These are phyloP conservation scores for Westerdykella aurantiaca DNA, from an alignment of 2,329 filamentous ascomycete genomes.

Conservation along the genomic window DNA sequence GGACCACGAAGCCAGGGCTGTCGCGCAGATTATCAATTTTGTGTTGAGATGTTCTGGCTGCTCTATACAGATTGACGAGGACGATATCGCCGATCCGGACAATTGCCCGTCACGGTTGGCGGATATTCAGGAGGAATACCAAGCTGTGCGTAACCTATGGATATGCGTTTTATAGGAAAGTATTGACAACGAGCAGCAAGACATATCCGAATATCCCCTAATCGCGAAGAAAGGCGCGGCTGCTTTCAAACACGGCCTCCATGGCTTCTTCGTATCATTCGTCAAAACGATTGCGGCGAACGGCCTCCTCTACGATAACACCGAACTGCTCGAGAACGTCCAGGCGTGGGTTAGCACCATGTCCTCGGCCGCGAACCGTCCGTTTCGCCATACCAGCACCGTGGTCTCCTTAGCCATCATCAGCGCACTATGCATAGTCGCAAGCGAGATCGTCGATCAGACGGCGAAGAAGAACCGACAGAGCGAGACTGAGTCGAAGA, in stretches of 20 bases:
- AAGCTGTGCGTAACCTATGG: conserved; percentile 55
- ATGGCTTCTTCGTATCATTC: conserved; percentile 72
- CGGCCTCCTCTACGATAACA: conserved; percentile 72
- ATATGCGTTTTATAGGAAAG: no score
- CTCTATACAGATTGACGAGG: conserved; percentile 66
- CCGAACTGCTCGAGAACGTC: conserved; percentile 77
- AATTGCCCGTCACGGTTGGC: conserved; percentile 71
- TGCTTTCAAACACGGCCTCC: conserved; percentile 70
- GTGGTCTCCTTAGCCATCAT: conserved; percentile 76
- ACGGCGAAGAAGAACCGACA: conserved; percentile 74
- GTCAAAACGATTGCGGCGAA: conserved; percentile 74
- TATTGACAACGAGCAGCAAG: conserved; percentile 45
- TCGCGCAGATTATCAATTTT: conserved; percentile 58
- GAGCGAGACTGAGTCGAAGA: conserved; percentile 69
- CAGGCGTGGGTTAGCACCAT: conserved; percentile 85
- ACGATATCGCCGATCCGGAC: conserved; percentile 86
- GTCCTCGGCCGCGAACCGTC: conserved; percentile 79
- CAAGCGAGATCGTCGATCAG: conserved; percentile 62
- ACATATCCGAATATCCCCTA: conserved; percentile 85
- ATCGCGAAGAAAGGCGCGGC: conserved; percentile 70
- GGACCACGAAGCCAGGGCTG: conserved; percentile 48
- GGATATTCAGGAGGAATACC: conserved; percentile 84
- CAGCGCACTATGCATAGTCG: conserved; percentile 68
- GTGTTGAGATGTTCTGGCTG: conserved; percentile 69
- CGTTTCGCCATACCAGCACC: conserved; percentile 91